Evolutionary conservation across 2,329 filamentous ascomycete species (phyloP), one percentile per base, ranked within the genome.

Genomic region (Cladosporium phlei): DNA sequence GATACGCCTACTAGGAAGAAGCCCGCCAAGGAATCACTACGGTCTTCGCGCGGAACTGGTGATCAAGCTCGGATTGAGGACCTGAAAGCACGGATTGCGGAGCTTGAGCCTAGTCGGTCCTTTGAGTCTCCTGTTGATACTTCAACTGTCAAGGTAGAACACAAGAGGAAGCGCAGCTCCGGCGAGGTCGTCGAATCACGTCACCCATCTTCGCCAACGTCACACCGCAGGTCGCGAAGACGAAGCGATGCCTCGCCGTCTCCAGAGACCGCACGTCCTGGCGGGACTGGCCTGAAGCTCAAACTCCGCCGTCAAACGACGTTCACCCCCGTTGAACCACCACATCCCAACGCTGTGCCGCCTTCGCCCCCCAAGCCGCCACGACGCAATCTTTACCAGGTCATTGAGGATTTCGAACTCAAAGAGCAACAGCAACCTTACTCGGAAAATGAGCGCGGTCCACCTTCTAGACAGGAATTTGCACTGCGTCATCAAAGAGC

Each of bases 341-440:
- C 57, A 11, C 62, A 65, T 53, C 64, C 64, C 3, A 54, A 58
- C 14, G 61, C 62, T 8, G 53, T 57, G 14, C 49, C 53, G 14
- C 52, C 55, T n/a, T 50, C 52, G 12, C 58, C 60, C 20, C 40
- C 52, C 8, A 49, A 52, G 12, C 62, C 62, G 9, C 62, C 63
- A 7, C 49, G 47, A 17, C 51, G 51, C 17, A 61, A 57, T 25
- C 35, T 66, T 5, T 55, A 59, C 33, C 61, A 66, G 39, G 37
- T 64, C 7, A 51, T 66, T 22, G 62, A 64, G 20, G 33, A 57
- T 8, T 60, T 54, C 38, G 63, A 66, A 29, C 45, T 61, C 21
- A 55, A 61, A 53, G 64, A 66, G 50, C 34, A 58, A 48, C 61
- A 63, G 48, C 57, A 60, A 30, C 61, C 61, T 5, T 62, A 59